A percentile compares a stretch with the other conserved stretches of the same genome.
Evolutionary conservation across 225 moss, liverwort and hornwort species (phyloP).

Genomic region (Climacium dendroides): DNA sequence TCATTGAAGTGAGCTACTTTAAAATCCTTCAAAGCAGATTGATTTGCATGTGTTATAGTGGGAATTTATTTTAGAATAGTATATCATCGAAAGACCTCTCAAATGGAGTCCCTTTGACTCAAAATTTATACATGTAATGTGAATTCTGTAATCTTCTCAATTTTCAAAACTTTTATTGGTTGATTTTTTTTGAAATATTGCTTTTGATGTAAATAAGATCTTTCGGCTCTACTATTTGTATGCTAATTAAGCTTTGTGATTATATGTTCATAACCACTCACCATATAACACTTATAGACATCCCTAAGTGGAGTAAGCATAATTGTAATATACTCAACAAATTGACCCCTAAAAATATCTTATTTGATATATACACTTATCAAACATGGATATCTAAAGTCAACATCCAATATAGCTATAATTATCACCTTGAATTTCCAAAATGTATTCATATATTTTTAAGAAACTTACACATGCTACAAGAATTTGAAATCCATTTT

Average conservation of each 20-base stretch:
- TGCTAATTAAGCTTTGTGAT: fast-evolving
- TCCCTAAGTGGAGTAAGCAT: fast-evolving
- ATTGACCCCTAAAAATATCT: no score
- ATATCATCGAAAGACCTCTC: neutral
- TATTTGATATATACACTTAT: neutral
- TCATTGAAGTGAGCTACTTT: no score
- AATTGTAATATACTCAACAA: no score
- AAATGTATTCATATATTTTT: neutral
- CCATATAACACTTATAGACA: fast-evolving
- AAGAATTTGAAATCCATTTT: neutral
- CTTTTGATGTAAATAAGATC: neutral
- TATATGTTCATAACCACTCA: fast-evolving
- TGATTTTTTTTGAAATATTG: neutral
- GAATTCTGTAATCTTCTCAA: neutral
- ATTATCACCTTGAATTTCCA: neutral
- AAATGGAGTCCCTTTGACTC: no score
- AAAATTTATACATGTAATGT: neutral
- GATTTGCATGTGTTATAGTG: no score
- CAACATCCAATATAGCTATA: neutral
- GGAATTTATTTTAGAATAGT: no score
- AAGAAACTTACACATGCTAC: neutral
- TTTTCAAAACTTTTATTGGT: neutral
- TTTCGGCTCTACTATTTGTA: neutral
- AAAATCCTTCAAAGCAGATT: no score
- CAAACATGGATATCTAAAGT: neutral